A percentile compares a stretch with the other conserved stretches of the same genome.
Evolutionary conservation across 208 protist genomes (phyloP).

Genomic region (Trypanosoma melophagium): DNA sequence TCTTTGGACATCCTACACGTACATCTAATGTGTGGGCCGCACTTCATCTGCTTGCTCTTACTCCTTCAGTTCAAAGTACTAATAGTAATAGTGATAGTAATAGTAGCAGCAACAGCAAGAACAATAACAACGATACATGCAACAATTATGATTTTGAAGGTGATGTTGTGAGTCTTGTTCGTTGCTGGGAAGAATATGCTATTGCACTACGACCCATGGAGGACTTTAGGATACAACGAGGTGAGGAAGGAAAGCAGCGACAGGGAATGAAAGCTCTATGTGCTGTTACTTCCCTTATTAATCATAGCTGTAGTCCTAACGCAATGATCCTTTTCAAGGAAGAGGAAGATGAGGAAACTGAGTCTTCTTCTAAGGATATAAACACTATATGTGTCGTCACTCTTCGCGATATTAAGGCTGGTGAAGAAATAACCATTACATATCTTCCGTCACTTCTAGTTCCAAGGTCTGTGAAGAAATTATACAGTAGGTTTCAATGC

Average conservation of each 20-base stretch:
- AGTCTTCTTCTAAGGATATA: background rate
- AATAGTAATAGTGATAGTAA: background rate
- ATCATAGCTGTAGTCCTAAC: constrained; percentile 68
- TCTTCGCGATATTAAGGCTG: constrained; percentile 50
- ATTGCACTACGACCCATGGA: constrained; percentile 8
- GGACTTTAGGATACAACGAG: constrained; percentile 20
- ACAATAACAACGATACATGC: no score
- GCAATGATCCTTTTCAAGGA: constrained; percentile 40
- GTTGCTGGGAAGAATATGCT: constrained; percentile 21
- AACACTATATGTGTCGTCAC: constrained; percentile 43
- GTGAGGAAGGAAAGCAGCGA: background rate
- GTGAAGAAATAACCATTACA: constrained; percentile 72
- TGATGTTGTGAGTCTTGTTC: constrained; percentile 14
- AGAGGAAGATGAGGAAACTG: background rate
- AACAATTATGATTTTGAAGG: background rate
- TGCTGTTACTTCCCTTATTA: constrained; percentile 41
- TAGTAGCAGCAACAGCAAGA: no score
- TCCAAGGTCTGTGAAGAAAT: constrained; percentile 29
- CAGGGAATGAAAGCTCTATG: constrained; percentile 24
- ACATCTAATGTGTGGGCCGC: constrained; percentile 6
- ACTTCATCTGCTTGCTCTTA: constrained; percentile 20
- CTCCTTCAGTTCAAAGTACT: background rate
- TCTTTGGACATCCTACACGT: constrained; percentile 12
- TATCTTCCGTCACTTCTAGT: constrained; percentile 50
- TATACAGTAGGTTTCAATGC: constrained; percentile 42